Evolutionary conservation across 1,139 yeast genomes (phyloP), one percentile per base, ranked within the genome.

Genomic region (Saccharomycopsis hybrid): DNA sequence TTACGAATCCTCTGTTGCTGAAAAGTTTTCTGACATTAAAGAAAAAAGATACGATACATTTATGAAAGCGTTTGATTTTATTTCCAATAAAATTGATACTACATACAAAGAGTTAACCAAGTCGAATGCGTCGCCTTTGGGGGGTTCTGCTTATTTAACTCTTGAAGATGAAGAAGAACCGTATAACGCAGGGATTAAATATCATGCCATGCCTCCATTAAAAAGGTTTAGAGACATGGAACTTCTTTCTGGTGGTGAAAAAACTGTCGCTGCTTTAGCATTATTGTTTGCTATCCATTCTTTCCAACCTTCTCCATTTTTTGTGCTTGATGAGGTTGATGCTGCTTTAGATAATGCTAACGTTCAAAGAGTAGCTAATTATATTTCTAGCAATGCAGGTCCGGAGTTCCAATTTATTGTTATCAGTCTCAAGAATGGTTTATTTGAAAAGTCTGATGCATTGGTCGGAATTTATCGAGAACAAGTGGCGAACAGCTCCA

Each of bases 131-230:
- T 79, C 87, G 13, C 85, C 90, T 1, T 71, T 83, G 35, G 97
- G 97, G 44, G 98, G 98, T 0, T 85, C 95, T 11, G 98, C 98
- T 0, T 85, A 87, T 55, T 71, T 92, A 55, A 84, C 92, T 1
- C 67, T 89, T 41, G 96, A 88, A 59, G 92, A 88, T 60, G 94
- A 85, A 55, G 96, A 88, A 51, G 95, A 86, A 59, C 97, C 96
- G 4, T 94, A 82, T 60, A 67, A 77, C 41, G 80, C 81, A 0
- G 98, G 97, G 1, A 75, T 89, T 48, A 85, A 82, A 59, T 94
- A 88, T 61, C 95, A 89, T 63, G 96, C 96, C 0, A 90, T 90
- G 85, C 97, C 98, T 1, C 98, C 98, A 8, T 77, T 86, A 80
- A 94, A 92, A 61, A 74, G 97, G 58, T 92, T 89, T 64, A 77